Evolutionary conservation across 2,329 filamentous ascomycete species (phyloP), one percentile per base, ranked within the genome.

Genomic region (Trichophyton simii): DNA sequence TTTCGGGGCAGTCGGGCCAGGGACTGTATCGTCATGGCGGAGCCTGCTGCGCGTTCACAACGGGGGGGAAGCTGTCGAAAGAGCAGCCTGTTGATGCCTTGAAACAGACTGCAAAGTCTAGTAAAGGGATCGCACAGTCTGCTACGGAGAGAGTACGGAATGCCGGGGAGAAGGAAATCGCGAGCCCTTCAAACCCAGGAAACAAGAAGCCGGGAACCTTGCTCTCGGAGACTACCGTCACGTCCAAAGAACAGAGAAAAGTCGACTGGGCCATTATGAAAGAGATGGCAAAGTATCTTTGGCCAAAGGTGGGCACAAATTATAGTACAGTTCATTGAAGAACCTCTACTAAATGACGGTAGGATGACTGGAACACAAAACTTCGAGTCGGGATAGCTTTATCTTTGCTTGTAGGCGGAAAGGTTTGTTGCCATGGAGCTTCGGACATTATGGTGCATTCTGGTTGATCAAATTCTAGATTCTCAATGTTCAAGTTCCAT

Each of bases 201-300:
- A 52, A 55, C 38, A 71, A 73, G 60, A 75, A 75, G 62, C 84
- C 86, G 67, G 15, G 31, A 13, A 80, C 83, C 34, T 74, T 91
- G 50, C 82, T 88, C 20, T 76, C 81, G 11, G 80, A 87, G 70
- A 81, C 87, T 64, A 86, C 83, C 1, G 71, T 83, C 70, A 85
- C 84, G 58, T 86, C 85, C 20, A 85, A 91, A 68, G 89, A 96
- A 76, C 95, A 99, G 80, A 85, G 94, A 68, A 95, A 91, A 76
- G 92, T 91, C 7, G 94, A 99, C 71, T 96, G 92, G 92, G 91
- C 91, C 57, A 99, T 99, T 67, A 94, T 99, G 80, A 95, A 88
- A 76, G 92, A 99, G 73, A 97, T 99, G 92, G 86, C 87, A 63
- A 86, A 86, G 64, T 99, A 99, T 74, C 79, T 99, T 22, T 99